Evolutionary conservation across 2,329 filamentous ascomycete species (phyloP).

Genomic region (Xylaria hypoxylon): DNA sequence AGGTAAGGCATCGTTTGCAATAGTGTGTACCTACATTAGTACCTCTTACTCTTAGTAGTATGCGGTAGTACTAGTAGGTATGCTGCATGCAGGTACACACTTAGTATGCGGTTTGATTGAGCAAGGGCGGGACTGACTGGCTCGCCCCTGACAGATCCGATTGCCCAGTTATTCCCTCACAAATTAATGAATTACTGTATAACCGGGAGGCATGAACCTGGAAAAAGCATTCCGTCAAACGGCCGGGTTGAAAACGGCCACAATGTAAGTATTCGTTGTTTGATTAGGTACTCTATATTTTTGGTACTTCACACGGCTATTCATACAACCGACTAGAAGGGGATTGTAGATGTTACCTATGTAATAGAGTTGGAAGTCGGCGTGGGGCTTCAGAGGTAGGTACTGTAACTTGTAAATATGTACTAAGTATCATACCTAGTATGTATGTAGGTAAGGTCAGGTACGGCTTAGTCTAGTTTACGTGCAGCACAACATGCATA

Average conservation of each 20-base stretch:
- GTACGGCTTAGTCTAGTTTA: too few relatives aligned
- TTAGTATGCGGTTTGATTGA: conserved; percentile 32
- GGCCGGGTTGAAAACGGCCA: conserved; percentile 14
- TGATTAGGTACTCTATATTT: background rate
- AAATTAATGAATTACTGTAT: conserved; percentile 31
- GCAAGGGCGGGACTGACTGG: conserved; percentile 36
- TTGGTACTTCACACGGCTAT: conserved; percentile 9
- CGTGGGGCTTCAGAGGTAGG: background rate
- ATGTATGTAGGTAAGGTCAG: background rate
- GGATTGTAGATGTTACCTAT: background rate
- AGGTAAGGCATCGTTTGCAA: conserved; percentile 10
- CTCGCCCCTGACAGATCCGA: conserved; percentile 27
- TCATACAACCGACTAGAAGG: background rate
- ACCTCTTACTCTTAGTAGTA: too few relatives aligned
- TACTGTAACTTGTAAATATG: background rate
- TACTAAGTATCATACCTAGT: too few relatives aligned
- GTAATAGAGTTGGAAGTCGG: background rate
- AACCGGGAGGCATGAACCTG: conserved; percentile 8
- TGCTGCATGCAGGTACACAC: too few relatives aligned
- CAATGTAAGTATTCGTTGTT: background rate
- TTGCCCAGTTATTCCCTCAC: conserved; percentile 30
- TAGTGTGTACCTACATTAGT: too few relatives aligned
- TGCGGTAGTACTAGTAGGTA: too few relatives aligned
- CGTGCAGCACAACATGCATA: too few relatives aligned
- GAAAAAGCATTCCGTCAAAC: background rate